Evolutionary conservation across 2,329 filamentous ascomycete species (phyloP), one percentile per base, ranked within the genome.

Genomic region (Tolypocladium inflatum): DNA sequence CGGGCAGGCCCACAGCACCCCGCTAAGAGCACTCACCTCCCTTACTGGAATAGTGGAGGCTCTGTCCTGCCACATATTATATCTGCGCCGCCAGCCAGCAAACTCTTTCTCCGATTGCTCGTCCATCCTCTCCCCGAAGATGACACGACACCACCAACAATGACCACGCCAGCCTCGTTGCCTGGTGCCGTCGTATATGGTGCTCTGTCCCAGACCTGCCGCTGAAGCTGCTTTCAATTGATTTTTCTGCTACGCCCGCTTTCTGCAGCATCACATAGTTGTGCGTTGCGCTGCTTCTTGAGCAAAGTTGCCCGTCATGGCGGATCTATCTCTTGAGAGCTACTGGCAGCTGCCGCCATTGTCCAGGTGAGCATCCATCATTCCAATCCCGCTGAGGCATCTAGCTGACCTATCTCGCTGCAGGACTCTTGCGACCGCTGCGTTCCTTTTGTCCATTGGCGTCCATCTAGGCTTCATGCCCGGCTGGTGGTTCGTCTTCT

Each of bases 401-500:
- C 6, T 19, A 57, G 26, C 65, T 68, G 63, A 72, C 65, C 10
- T 13, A 15, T 41, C n/a, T 26, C 41, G 9, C 26, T 48, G n/a
- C 71, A 91, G 88, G 76, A 89, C 84, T 60, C 73, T 90, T 60
- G 83, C 85, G 67, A 82, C 84, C 61, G 76, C 80, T 58, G 79
- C 85, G 55, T 79, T 89, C 62, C 68, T 78, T 57, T 76, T 86
- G 52, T 90, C 88, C 21, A 68, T 84, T 45, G 73, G 83, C 39
- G 78, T 86, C 45, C 78, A 86, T 66, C 74, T 82, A 51, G 74
- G 79, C 23, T 58, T 89, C 17, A 63, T 90, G 58, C 74, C 72
- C 43, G 70, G 71, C 26, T 69, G 71, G 58, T 75, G 74, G 67
- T 75, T 88, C 63, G 63, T 84, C 58, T 88, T 84, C 67, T 70